These are phyloP conservation scores for Pyrus communis DNA, from an alignment of 306 rosid species.

Conservation along the genomic window DNA sequence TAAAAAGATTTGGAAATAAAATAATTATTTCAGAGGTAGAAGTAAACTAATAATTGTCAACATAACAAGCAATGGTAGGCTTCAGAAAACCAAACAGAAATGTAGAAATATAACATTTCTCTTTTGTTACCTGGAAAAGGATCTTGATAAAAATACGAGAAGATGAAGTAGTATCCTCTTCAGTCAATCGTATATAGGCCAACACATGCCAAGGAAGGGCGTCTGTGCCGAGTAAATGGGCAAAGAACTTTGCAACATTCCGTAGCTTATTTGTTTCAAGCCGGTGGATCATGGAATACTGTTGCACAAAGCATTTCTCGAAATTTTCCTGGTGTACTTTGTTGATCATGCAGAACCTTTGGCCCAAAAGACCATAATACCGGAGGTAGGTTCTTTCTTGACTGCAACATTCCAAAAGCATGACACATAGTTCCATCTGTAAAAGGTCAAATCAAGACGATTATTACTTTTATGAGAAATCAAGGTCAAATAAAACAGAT, in stretches of 20 bases:
- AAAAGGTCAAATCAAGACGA: conserved; percentile 14
- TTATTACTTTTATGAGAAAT: background rate
- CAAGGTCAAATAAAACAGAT: background rate
- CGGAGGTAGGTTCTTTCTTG: conserved; percentile 84
- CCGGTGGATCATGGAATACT: conserved; percentile 80
- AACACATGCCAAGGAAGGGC: conserved; percentile 89
- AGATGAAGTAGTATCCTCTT: conserved; percentile 87
- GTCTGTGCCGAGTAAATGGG: conserved; percentile 83
- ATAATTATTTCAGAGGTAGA: background rate
- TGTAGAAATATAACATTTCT: background rate
- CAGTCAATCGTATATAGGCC: conserved; percentile 72
- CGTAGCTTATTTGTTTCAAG: conserved; percentile 80
- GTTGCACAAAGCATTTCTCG: conserved; percentile 88
- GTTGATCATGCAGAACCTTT: conserved; percentile 84
- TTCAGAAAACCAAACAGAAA: background rate
- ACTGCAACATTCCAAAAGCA: conserved; percentile 91
- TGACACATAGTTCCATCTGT: conserved; percentile 72
- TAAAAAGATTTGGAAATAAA: background rate
- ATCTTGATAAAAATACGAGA: conserved; percentile 84
- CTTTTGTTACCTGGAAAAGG: conserved; percentile 64
- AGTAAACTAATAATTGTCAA: background rate
- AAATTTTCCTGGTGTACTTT: conserved; percentile 83
- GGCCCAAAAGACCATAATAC: conserved; percentile 87
- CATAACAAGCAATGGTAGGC: background rate
- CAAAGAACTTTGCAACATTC: conserved; percentile 78